Evolutionary conservation across 2,329 filamentous ascomycete genomes (phyloP), one percentile per base, ranked within the genome.

Genomic region (Talaromyces sp.): DNA sequence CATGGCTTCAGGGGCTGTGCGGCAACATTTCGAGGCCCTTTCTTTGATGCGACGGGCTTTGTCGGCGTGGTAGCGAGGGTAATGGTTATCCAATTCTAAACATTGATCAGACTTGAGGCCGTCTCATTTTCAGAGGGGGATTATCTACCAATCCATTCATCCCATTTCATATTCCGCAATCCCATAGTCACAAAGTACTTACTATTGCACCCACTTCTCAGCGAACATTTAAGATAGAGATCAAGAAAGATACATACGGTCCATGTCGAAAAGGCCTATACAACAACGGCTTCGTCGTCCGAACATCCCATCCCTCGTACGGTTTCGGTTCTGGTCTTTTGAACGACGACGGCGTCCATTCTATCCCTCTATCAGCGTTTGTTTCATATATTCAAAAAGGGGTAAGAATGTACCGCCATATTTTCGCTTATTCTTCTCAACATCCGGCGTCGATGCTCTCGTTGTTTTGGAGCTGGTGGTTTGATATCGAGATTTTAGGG

Each of bases 191-290:
- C 84, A 72, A 90, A 85, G 75, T 93, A 92, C 67, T 88, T 90
- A 7, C 77, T 80, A 58, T 29, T n/a, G 11, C 17, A 34, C 2
- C 29, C 2, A 7, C 22, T 49, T 11, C 7, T 47, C 29, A 53
- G 31, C 5, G 31, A 36, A 7, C 11, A 34, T 22, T 27, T 10
- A 11, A 19, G 25, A 34, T 8, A n/a, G 51, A 25, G 15, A 31
- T 19, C 27, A 19, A 13, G 8, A 11, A 11, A 53, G 7, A 53
- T 59, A 77, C 76, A 75, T 74, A 80, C 74, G 90, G 90, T 0
- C 91, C 91, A 74, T 92, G 86, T 70, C 89, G 86, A 76, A 94
- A 94, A 0, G 91, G 90, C 5, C 91, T 85, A 77, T 94, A 94
- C 0, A 90, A 89, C 0, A 92, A 84, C 0, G 91, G 91, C 67